These are phyloP conservation scores for Parafenestella ontariensis DNA, from an alignment of 2,329 filamentous ascomycete genomes.

Conservation along the genomic window DNA sequence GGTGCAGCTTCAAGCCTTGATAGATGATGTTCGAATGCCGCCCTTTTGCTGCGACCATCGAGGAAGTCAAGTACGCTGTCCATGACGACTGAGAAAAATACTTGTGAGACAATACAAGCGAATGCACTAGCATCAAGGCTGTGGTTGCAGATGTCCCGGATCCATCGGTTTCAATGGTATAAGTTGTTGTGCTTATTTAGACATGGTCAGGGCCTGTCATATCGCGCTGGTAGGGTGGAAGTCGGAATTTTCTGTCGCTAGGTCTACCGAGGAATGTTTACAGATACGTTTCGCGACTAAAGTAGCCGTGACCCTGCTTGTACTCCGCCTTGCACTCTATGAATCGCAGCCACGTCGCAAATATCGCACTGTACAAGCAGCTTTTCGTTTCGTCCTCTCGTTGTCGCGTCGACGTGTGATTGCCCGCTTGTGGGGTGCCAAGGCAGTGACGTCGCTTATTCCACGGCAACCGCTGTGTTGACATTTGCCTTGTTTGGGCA, in stretches of 20 bases:
- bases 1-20: conserved; percentile 20
- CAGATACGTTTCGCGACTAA: conserved; percentile 7
- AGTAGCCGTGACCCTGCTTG: conserved; percentile 6
- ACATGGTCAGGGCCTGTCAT: not conserved
- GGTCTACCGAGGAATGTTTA: conserved; percentile 24
- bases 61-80: conserved; percentile 31
- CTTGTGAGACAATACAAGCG: conserved; percentile 1
- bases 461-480: conserved; percentile 40
- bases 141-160: not conserved
- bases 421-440: conserved; percentile 28
- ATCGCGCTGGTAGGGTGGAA: not conserved
- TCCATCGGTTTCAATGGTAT: not conserved
- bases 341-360: conserved; percentile 20
- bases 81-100: conserved; percentile 6
- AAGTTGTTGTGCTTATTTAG: not conserved
- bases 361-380: conserved; percentile 2
- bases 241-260: conserved; percentile 13
- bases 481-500: conserved; percentile 35
- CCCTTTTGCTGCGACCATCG: conserved; percentile 24
- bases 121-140: conserved; percentile 5
- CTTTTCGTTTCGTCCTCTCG: conserved; percentile 2
- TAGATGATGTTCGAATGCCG: conserved; percentile 33
- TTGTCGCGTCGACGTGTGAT: conserved; percentile 25
- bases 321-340: conserved; percentile 2
- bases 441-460: conserved; percentile 37